A percentile compares a stretch with the other conserved stretches of the same genome.
phyloP scores from a whole-genome alignment of 2,329 filamentous ascomycete genomes.

The Hymenotorrendiella dingleyae region DNA sequence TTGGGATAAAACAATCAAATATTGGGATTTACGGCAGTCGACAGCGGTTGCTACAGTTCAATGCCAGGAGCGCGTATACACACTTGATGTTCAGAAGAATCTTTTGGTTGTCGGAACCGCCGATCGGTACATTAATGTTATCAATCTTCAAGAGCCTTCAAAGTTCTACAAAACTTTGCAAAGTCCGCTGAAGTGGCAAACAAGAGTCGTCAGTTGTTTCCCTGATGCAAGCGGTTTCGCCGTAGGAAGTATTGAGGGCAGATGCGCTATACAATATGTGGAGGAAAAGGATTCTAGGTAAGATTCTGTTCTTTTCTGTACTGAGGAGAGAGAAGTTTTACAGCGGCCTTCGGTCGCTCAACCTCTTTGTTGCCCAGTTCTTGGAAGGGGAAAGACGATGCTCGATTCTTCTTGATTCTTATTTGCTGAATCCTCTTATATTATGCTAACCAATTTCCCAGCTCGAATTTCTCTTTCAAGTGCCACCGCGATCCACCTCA shows the following conservation, averaged over 20 bases:
- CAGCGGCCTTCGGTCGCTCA: too few relatives aligned
- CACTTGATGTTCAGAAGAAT: conserved; percentile 84
- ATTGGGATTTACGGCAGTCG: conserved; percentile 72
- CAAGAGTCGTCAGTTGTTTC: conserved; percentile 90
- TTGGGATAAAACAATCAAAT: conserved; percentile 87
- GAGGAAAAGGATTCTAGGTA: conserved; percentile 86
- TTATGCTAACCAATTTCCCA: conserved; percentile 28
- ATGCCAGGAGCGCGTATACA: conserved; percentile 77
- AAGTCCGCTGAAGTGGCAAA: conserved; percentile 98
- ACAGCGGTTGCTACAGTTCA: conserved; percentile 59
- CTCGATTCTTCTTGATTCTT: too few relatives aligned
- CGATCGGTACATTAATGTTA: conserved; percentile 91
- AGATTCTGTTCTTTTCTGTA: too few relatives aligned
- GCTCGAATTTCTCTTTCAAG: conserved; percentile 97
- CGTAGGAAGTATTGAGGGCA: conserved; percentile 91
- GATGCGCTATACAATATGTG: conserved; percentile 96
- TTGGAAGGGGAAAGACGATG: too few relatives aligned
- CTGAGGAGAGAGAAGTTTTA: too few relatives aligned
- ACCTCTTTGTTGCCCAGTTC: too few relatives aligned
- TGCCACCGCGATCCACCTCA: conserved; percentile 82
- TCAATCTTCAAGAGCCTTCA: conserved; percentile 81
- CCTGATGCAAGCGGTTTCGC: conserved; percentile 87
- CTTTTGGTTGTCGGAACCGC: conserved; percentile 89
- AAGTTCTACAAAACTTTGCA: conserved; percentile 96
- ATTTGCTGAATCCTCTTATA: background rate